Conservation (phyloP, 1,284 basidiomycete species). For the Rhodotorula sp. region DNA sequence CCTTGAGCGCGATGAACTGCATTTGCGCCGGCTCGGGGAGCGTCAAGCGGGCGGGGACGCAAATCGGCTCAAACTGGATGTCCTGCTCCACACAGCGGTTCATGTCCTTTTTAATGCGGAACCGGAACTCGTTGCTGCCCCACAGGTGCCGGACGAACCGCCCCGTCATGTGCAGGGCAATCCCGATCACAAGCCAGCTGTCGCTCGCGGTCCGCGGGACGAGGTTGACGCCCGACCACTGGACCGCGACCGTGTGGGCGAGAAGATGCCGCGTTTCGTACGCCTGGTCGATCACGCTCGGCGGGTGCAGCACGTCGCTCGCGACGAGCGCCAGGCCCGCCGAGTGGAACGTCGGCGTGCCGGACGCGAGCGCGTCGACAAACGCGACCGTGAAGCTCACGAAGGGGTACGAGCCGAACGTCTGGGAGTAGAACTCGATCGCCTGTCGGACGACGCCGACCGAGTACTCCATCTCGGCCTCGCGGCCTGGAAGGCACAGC, state of each 20-base stretch:
- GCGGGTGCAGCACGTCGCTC: conserved; percentile 80
- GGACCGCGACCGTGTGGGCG: conserved; percentile 84
- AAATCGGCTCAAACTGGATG: conserved; percentile 86
- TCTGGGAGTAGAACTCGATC: conserved; percentile 87
- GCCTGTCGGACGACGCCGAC: conserved; percentile 79
- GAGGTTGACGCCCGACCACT: conserved; percentile 98
- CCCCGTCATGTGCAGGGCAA: conserved; percentile 86
- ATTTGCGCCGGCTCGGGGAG: conserved; percentile 75
- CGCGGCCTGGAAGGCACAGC: conserved; percentile 83
- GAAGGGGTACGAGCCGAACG: conserved; percentile 96
- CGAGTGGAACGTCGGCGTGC: conserved; percentile 74
- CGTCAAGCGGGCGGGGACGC: conserved; percentile 78
- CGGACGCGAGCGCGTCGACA: conserved; percentile 73
- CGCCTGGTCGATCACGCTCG: conserved; percentile 89
- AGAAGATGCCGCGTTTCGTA: conserved; percentile 85
- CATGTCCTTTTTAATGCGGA: conserved; percentile 93
- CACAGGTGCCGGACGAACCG: conserved; percentile 83
- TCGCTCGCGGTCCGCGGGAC: conserved; percentile 93
- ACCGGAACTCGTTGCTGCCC: conserved; percentile 97
- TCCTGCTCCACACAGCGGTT: conserved; percentile 88
- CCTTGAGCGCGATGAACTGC: conserved; percentile 91
- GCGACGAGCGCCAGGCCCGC: conserved; percentile 81
- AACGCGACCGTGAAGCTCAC: conserved; percentile 91
- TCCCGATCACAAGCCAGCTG: conserved; percentile 91
- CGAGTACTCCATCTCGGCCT: conserved; percentile 68